These are phyloP conservation scores for Zopfia rhizophila DNA, from an alignment of 2,329 filamentous ascomycete species.

Conservation along the genomic window DNA sequence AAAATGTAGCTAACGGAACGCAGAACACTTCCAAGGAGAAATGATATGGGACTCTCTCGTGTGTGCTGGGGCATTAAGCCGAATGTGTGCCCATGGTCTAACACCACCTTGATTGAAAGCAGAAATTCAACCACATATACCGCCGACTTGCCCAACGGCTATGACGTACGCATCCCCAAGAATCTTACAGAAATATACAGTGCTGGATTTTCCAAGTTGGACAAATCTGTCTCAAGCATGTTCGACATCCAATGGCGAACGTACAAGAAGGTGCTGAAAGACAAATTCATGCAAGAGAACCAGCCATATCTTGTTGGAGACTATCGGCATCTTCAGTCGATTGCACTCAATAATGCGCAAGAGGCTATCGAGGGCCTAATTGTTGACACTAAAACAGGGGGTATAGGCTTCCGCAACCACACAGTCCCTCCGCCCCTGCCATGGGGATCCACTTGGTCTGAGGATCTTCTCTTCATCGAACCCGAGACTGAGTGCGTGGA, in stretches of 20 bases:
- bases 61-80: slow-evolving; percentile 46
- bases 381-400: slow-evolving; percentile 54
- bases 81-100: slow-evolving; percentile 28
- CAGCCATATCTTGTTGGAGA: slow-evolving; percentile 41
- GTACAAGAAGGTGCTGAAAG: slow-evolving; percentile 25
- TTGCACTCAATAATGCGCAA: slow-evolving; percentile 47
- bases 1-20: slow-evolving; percentile 1
- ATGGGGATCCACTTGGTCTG: slow-evolving; percentile 56
- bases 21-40: slow-evolving; percentile 18
- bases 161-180: slow-evolving; percentile 48
- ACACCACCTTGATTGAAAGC: slow-evolving; percentile 16
- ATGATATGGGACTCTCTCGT: slow-evolving; percentile 47
- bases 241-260: slow-evolving; percentile 57
- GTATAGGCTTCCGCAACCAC: slow-evolving; percentile 60
- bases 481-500: slow-evolving; percentile 58
- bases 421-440: slow-evolving; percentile 47
- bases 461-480: slow-evolving; percentile 61
- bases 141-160: slow-evolving; percentile 31
- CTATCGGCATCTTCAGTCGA: slow-evolving; percentile 42
- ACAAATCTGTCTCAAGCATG: slow-evolving; percentile 53
- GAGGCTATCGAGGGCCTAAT: slow-evolving; percentile 56
- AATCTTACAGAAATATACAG: slow-evolving; percentile 51
- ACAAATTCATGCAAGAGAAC: slow-evolving; percentile 38
- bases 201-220: slow-evolving; percentile 43
- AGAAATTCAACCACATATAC: slow-evolving; percentile 32